Evolutionary conservation across 1,284 basidiomycete genomes (phyloP), one percentile per base, ranked within the genome.

Genomic region (Coriolopsis trogii): DNA sequence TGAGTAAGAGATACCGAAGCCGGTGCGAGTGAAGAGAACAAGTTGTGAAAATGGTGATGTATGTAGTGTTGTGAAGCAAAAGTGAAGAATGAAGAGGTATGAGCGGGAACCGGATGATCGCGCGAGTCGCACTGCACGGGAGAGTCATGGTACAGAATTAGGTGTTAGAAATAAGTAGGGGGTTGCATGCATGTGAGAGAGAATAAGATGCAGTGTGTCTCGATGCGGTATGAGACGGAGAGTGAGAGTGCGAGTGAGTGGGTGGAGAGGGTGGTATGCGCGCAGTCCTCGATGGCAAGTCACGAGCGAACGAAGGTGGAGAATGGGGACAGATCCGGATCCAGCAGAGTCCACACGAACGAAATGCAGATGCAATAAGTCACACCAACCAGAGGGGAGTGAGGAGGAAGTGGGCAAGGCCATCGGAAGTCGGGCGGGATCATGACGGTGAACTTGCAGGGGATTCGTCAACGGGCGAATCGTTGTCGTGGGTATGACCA

Each of bases 151-250:
- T 56, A 56, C 52, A 53, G 37, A 51, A 50, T 50, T 53, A 50
- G 16, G 38, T 18, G 49, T 46, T 58, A 52, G 31, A 37, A 39
- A 59, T 56, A 54, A 54, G 47, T 59, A 41, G 40, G 16, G n/a
- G n/a, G 26, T 29, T 15, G 18, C n/a, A 42, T 43, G 53, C 39
- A 21, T 55, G 50, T 33, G 46, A 41, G 49, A 34, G 25, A 30
- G 46, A 37, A 15, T 15, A n/a, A 21, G 41, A 38, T 34, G 33
- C 33, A n/a, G n/a, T 15, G 39, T 47, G 41, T 28, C 21, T 30
- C 16, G 47, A 24, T 31, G 47, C 23, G 10, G 39, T 16, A 36
- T 9, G 29, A 28, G 39, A 26, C 21, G 38, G 10, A n/a, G 25
- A 6, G 24, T 13, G 43, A 34, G 39, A 13, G 26, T 25, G 30